A percentile compares a stretch with the other conserved stretches of the same genome.
Evolutionary conservation across 495 filamentous ascomycete species (phyloP).

Genomic region (Podospora pseudoanserina): DNA sequence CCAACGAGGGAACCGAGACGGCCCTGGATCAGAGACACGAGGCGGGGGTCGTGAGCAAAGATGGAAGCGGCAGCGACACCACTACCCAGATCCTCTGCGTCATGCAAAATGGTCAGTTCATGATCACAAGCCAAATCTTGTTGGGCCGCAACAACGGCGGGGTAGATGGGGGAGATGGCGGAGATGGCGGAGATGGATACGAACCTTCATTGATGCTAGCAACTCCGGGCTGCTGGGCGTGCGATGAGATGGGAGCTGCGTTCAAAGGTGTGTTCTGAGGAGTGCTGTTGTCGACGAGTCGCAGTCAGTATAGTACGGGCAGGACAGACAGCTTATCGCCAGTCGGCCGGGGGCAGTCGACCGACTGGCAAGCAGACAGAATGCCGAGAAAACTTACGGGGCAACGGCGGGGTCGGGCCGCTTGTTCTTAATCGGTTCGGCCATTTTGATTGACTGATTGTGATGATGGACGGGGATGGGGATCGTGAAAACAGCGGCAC

Average conservation of each 20-base stretch:
- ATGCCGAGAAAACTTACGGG: conserved; percentile 53
- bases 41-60: conserved; percentile 87
- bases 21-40: conserved; percentile 95
- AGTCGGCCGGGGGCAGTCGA: conserved; percentile 8
- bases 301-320: conserved; percentile 26
- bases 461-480: conserved; percentile 10
- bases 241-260: conserved; percentile 95
- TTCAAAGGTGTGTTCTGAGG: conserved; percentile 94
- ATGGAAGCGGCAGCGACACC: conserved; percentile 75
- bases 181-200: conserved; percentile 22
- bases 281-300: conserved; percentile 54
- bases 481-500: not conserved
- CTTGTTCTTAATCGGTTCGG: conserved; percentile 88
- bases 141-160: conserved; percentile 26
- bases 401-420: conserved; percentile 76
- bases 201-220: conserved; percentile 96
- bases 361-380: not conserved
- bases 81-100: conserved; percentile 72
- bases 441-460: conserved; percentile 53
- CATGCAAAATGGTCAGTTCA: conserved; percentile 15
- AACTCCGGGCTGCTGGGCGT: conserved; percentile 91
- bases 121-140: conserved; percentile 9
- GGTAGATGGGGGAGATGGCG: not conserved
- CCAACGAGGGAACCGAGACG: conserved; percentile 92
- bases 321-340: conserved; percentile 28